A percentile compares a stretch with the other conserved stretches of the same genome.
Evolutionary conservation across 441 rosid genomes (phyloP).

Genomic region (Raphanus hybrid): DNA sequence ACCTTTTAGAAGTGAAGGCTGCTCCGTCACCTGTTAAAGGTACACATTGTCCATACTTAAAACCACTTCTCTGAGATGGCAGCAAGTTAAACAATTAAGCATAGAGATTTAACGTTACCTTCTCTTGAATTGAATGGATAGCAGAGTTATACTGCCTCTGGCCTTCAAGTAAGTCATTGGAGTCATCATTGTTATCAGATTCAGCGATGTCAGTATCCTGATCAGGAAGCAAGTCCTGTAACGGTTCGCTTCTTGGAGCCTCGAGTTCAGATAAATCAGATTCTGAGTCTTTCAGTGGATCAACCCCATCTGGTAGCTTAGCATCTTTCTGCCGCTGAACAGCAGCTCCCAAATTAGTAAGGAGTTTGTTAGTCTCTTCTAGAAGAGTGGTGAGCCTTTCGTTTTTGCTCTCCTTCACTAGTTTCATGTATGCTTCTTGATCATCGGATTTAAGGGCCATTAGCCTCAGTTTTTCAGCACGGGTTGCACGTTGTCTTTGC

Average conservation of each 20-base stretch:
- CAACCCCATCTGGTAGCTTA: constrained; percentile 70
- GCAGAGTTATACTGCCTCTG: constrained; percentile 98
- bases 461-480: constrained; percentile 96
- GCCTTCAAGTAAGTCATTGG: constrained; percentile 91
- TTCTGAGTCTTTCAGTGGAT: constrained; percentile 69
- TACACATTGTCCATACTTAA: background rate
- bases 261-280: constrained; percentile 77
- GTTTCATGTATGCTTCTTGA: constrained; percentile 96
- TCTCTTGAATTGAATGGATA: constrained; percentile 95
- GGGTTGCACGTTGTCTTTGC: constrained; percentile 98
- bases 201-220: constrained; percentile 69
- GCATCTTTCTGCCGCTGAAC: constrained; percentile 98
- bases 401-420: constrained; percentile 99
- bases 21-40: constrained; percentile 82
- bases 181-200: constrained; percentile 82
- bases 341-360: constrained; percentile 95
- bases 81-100: background rate
- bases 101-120: constrained; percentile 51
- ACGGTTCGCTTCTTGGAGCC: constrained; percentile 70
- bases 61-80: background rate
- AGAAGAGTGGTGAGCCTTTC: constrained; percentile 94
- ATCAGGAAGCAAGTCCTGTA: constrained; percentile 65
- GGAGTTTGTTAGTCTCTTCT: constrained; percentile 96
- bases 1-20: constrained; percentile 91
- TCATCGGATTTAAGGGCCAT: constrained; percentile 98